phyloP scores from a whole-genome alignment of 1,284 basidiomycete genomes.

The Trametes sp. region DNA sequence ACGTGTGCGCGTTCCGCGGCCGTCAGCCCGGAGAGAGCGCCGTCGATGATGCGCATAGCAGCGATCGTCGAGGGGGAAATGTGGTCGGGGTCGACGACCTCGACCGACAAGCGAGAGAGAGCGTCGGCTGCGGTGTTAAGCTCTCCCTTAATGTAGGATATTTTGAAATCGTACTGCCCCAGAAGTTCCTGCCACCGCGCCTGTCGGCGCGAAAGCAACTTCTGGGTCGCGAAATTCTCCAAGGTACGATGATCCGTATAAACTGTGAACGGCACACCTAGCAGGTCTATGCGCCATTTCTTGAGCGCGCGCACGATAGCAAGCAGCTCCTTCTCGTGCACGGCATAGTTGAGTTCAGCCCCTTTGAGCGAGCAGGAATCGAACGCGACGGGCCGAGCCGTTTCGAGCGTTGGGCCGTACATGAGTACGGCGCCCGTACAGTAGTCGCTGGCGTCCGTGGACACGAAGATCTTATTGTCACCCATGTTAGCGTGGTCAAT shows the following conservation, averaged over 20 bases:
- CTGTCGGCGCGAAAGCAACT: constrained; percentile 45
- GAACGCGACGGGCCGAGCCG: constrained; percentile 24
- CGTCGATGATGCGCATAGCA: neutral
- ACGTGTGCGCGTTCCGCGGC: neutral
- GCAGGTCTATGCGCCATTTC: constrained; percentile 45
- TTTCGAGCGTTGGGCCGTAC: constrained; percentile 6
- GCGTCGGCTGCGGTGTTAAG: neutral
- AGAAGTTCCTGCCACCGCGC: constrained; percentile 48
- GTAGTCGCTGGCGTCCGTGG: neutral
- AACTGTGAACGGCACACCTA: constrained; percentile 44
- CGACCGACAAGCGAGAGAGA: neutral
- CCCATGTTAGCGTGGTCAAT: neutral
- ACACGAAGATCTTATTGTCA: neutral
- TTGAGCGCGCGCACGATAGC: constrained; percentile 32
- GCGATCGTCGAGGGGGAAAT: neutral
- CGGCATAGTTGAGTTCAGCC: constrained; percentile 38
- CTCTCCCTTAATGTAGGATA: constrained; percentile 17
- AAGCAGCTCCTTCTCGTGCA: constrained; percentile 39
- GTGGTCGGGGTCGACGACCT: neutral
- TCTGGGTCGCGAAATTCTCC: constrained; percentile 46
- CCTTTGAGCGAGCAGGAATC: constrained; percentile 27
- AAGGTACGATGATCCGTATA: constrained; percentile 51
- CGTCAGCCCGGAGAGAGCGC: neutral
- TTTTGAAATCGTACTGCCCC: constrained; percentile 44
- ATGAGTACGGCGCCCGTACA: neutral